phyloP scores from a whole-genome alignment of 352 stramenopile genomes.

The Phytopythium oedochilum region DNA sequence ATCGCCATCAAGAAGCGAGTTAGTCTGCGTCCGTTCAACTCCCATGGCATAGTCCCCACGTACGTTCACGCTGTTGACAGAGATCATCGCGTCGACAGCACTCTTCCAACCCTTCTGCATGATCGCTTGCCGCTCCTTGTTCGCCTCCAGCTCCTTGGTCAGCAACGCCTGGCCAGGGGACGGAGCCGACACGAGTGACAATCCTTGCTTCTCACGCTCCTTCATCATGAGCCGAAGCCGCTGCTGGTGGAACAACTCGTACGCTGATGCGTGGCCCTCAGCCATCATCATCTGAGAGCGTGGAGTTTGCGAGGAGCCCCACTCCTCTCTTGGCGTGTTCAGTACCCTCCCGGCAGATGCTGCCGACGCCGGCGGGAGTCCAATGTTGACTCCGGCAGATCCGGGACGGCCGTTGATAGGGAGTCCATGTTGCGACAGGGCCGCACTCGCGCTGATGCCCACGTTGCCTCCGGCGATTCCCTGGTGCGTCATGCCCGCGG shows the following conservation, averaged over 20 bases:
- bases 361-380: conserved; percentile 35
- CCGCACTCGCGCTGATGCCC: conserved; percentile 3
- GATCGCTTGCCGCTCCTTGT: conserved; percentile 86
- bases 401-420: conserved; percentile 2
- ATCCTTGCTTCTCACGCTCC: conserved; percentile 75
- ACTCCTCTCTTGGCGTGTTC: conserved; percentile 79
- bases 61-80: conserved; percentile 48
- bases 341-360: conserved; percentile 36
- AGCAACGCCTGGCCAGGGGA: conserved; percentile 83
- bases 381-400: conserved; percentile 13
- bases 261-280: conserved; percentile 74
- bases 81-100: conserved; percentile 78
- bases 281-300: conserved; percentile 80
- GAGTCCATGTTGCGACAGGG: conserved; percentile 3
- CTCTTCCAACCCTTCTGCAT: conserved; percentile 89
- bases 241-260: conserved; percentile 87
- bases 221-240: conserved; percentile 80
- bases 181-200: conserved; percentile 68
- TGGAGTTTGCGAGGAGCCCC: conserved; percentile 81
- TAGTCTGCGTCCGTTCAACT: not conserved
- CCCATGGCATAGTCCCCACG: conserved; percentile 1
- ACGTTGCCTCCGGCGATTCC: conserved; percentile 15
- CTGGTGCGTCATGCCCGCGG: not conserved
- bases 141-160: conserved; percentile 85
- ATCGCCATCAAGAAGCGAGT: conserved; percentile 5